Conservation (phyloP, 140 eudicot genomes). For the Bidens hawaiensis region DNA sequence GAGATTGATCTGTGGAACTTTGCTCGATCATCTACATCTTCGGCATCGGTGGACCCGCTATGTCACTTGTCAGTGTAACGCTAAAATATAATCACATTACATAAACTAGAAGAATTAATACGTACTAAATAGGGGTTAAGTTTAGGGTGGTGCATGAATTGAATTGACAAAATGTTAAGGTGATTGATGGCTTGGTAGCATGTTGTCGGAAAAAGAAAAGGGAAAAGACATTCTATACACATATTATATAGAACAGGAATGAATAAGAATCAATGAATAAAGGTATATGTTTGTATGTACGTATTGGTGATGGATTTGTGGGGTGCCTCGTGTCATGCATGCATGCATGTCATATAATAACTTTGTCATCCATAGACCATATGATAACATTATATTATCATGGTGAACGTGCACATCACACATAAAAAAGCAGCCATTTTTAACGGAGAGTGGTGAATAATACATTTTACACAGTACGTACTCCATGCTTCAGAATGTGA, state of each 20-base stretch:
- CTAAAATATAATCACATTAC: neutral
- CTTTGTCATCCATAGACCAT: neutral
- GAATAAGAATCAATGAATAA: conserved; percentile 32
- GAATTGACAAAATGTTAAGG: conserved; percentile 13
- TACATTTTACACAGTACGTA: too few species aligned
- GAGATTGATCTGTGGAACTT: conserved; percentile 67
- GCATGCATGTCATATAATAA: conserved; percentile 9
- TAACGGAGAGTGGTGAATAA: too few species aligned
- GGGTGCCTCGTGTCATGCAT: conserved; percentile 9
- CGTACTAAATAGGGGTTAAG: conserved; percentile 16
- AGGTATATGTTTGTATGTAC: conserved; percentile 32
- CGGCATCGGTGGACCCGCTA: conserved; percentile 46
- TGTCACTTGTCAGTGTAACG: conserved; percentile 50
- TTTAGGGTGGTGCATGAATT: conserved; percentile 20
- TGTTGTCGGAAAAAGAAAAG: conserved; percentile 6
- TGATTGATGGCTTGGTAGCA: conserved; percentile 28
- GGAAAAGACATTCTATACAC: conserved; percentile 29
- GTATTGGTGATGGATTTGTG: conserved; percentile 38
- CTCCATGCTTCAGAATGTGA: too few species aligned
- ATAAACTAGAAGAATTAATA: conserved; percentile 11
- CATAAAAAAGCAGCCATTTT: neutral
- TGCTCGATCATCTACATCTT: conserved; percentile 36
- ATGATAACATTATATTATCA: neutral
- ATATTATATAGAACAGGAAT: conserved; percentile 38
- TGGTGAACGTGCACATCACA: conserved; percentile 2